Evolutionary conservation across 139 green algal species (phyloP).

Genomic region (Zygnema cylindricum): DNA sequence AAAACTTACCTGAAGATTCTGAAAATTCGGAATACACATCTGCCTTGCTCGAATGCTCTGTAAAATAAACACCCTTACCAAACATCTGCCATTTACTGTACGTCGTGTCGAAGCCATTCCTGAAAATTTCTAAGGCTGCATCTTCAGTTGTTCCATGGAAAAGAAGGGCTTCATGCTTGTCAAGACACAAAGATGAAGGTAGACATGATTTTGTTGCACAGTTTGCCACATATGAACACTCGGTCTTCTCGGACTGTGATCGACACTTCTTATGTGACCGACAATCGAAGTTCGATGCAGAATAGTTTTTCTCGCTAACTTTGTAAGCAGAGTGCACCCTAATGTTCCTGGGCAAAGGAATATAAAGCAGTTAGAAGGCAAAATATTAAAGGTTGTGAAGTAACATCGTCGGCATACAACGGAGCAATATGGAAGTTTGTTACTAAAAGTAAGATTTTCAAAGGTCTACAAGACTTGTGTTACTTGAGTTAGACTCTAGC

Average conservation of each 20-base stretch:
- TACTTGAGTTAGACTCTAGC: too few relatives aligned
- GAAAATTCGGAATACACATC: not conserved
- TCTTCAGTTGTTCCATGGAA: not conserved
- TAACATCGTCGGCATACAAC: not conserved
- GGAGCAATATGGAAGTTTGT: not conserved
- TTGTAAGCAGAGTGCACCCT: not conserved
- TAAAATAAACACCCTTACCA: not conserved
- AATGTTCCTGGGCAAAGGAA: not conserved
- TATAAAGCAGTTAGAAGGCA: not conserved
- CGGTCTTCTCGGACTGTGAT: not conserved
- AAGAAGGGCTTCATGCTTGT: not conserved
- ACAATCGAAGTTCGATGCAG: not conserved
- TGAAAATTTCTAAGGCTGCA: not conserved
- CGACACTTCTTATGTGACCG: not conserved
- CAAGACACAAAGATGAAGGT: not conserved
- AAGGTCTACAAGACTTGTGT: too few relatives aligned
- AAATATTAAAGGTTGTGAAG: not conserved
- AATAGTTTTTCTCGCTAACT: not conserved
- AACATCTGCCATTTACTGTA: not conserved
- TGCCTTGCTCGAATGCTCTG: not conserved
- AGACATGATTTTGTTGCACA: not conserved
- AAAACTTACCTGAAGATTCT: not conserved
- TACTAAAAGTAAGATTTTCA: too few relatives aligned
- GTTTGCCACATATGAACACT: not conserved
- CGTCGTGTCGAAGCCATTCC: not conserved